phyloP scores from a whole-genome alignment of 164 flowering plant species.

The Vitis riparia region DNA sequence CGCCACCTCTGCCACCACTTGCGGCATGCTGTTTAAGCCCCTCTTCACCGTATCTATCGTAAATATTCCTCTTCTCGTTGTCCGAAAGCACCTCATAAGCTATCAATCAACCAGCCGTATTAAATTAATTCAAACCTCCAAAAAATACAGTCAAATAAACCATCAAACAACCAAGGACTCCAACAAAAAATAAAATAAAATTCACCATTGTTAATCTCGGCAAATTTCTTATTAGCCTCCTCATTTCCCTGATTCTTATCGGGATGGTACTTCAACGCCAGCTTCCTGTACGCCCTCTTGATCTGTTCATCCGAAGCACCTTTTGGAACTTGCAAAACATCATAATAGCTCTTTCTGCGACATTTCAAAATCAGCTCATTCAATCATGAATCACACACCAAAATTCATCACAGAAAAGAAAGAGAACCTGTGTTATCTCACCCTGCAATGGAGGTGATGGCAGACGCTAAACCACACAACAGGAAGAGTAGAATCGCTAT shows the following conservation, averaged over 20 bases:
- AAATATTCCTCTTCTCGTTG: conserved; percentile 87
- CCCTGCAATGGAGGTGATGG: conserved; percentile 55
- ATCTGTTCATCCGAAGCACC: conserved; percentile 97
- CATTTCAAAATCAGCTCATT: neutral
- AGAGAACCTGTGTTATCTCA: conserved; percentile 12
- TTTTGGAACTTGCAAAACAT: conserved; percentile 78
- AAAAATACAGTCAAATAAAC: neutral
- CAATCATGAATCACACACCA: conserved; percentile 1
- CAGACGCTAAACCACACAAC: conserved; percentile 36
- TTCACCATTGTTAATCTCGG: conserved; percentile 92
- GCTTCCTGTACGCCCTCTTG: conserved; percentile 90
- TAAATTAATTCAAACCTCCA: neutral
- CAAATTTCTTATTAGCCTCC: conserved; percentile 89
- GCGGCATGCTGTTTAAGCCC: conserved; percentile 95
- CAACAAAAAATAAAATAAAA: neutral
- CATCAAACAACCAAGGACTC: neutral
- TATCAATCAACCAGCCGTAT: conserved; percentile 13
- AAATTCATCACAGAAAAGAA: neutral
- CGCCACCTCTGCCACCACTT: conserved; percentile 79
- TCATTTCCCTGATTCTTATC: conserved; percentile 99
- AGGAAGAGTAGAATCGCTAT: conserved; percentile 37
- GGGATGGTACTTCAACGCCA: conserved; percentile 96
- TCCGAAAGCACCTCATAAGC: conserved; percentile 96
- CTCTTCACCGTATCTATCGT: conserved; percentile 94
- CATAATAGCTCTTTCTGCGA: conserved; percentile 91